Evolutionary conservation across 2,329 filamentous ascomycete species (phyloP), one percentile per base, ranked within the genome.

Genomic region (Epichloe scottii): DNA sequence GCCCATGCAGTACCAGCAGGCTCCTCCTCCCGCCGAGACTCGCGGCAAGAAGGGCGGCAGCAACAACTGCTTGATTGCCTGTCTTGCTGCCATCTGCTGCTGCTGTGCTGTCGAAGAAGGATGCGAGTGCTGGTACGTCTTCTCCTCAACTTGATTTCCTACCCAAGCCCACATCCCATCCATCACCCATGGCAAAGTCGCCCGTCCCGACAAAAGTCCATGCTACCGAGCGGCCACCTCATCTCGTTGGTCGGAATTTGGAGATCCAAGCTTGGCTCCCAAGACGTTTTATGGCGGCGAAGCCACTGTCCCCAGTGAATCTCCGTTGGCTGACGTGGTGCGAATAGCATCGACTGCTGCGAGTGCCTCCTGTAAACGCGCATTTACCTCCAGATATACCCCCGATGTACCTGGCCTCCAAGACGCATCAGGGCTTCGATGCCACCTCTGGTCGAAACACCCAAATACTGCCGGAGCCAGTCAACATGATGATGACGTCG

Each of bases 31-130:
- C 40, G 61, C 58, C 21, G 57, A 62, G 53, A 54, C 61, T 54
- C 55, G 59, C 48, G 56, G 60, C 54, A 54, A 58, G 55, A 62
- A 62, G 53, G 52, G 52, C 47, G 66, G 67, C 51, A 63, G 67
- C 49, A 66, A 68, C 52, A 68, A 66, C 57, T 76, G 73, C 57
- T 59, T 76, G 49, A 66, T 68, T 42, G 71, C 66, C 51, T 76
- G 72, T 65, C 62, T 77, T 45, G 73, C 73, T 8, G 65, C 68
- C 15, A 58, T 77, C 50, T 76, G 73, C 64, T 75, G 71, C 62
- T 77, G 74, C 62, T 76, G 72, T 55, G 68, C 71, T 50, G 65
- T 68, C 42, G 74, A 76, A 51, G 74, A 75, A 56, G 68, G 66
- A 33, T 76, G 73, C 61, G 74, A 77, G 58, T 72, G 70, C 56